Evolutionary conservation across 176 grass and related monocot species (phyloP), one percentile per base, ranked within the genome.

Genomic region (Triticum monococcum): DNA sequence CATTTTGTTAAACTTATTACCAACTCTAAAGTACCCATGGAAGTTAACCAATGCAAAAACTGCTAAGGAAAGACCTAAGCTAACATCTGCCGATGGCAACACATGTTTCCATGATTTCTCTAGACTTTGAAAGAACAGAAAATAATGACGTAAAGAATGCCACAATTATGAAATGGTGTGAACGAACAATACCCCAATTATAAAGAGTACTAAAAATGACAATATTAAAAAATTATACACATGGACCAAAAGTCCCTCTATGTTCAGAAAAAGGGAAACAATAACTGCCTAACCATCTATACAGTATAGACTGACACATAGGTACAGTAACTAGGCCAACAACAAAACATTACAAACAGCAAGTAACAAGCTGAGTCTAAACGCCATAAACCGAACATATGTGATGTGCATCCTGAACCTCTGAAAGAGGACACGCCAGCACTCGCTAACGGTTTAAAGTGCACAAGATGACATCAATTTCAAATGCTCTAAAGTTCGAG

Each of bases 71-170:
- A 8, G 75, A 6, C 14, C 10, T 38, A 36, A 37, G 45, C 36
- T 22, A 48, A 20, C n/a, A 79, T 74, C 40, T 40, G 17, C 7
- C 75, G 7, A 7, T 81, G 72, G 9, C 3, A 73, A 64, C 61
- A 18, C 36, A 72, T 36, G 14, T 70, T 61, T 66, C 57, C 81
- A 84, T 28, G 72, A 66, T 89, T 88, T 80, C 65, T 79, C 5
- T 31, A 72, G 9, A 65, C 38, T 73, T 72, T 64, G 25, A 64
- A 81, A n/a, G 6, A 68, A 81, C 46, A 77, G 61, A 72, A 50
- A 72, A 37, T 3, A 78, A 52, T 3, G 17, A 65, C 23, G 9
- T 72, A 54, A 14, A 73, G 9, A 54, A 41, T 16, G 3, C 13
- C 6, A 10, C 64, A 52, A 50, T 66, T 45, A 60, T 80, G 68